These are phyloP conservation scores for Pseudopyricularia cyperi DNA, from an alignment of 2,329 filamentous ascomycete genomes.

Conservation along the genomic window DNA sequence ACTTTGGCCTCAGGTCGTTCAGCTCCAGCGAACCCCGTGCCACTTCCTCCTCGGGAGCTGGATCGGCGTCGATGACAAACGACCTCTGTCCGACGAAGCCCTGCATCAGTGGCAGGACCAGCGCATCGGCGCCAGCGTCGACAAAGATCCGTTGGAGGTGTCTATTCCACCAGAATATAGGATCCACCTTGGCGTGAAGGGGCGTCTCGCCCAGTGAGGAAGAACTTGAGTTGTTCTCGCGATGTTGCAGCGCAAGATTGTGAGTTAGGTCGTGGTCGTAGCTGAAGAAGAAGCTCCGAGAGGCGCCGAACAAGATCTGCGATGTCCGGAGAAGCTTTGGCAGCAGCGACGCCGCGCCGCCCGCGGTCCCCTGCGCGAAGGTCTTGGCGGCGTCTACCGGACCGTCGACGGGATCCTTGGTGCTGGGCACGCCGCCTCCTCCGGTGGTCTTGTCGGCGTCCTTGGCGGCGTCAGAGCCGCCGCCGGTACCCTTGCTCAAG, in stretches of 20 bases:
- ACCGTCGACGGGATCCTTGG: background rate
- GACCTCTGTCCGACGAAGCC: conserved; percentile 82
- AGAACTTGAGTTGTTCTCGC: background rate
- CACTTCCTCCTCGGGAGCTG: conserved; percentile 37
- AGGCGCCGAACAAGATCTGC: conserved; percentile 70
- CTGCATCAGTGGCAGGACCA: conserved; percentile 77
- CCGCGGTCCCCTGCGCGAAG: background rate
- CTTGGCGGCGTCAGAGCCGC: background rate
- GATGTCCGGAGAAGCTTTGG: conserved; percentile 78
- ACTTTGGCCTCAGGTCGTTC: conserved; percentile 12
- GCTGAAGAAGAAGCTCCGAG: conserved; percentile 83
- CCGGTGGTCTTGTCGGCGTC: conserved; percentile 4
- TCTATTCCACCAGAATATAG: conserved; percentile 83
- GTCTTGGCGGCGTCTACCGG: background rate
- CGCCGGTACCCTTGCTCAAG: conserved; percentile 33
- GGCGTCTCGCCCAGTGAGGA: conserved; percentile 32
- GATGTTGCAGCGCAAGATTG: conserved; percentile 26
- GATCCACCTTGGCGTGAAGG: conserved; percentile 60
- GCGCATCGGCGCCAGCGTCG: conserved; percentile 53
- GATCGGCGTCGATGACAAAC: conserved; percentile 59
- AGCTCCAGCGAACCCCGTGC: conserved; percentile 30
- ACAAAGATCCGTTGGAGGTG: conserved; percentile 64
- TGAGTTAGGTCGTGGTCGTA: conserved; percentile 90
- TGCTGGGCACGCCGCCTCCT: conserved; percentile 3
- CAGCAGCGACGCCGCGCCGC: conserved; percentile 38